Conservation (phyloP, 306 rosid genomes). For the Acacia crassicarpa region DNA sequence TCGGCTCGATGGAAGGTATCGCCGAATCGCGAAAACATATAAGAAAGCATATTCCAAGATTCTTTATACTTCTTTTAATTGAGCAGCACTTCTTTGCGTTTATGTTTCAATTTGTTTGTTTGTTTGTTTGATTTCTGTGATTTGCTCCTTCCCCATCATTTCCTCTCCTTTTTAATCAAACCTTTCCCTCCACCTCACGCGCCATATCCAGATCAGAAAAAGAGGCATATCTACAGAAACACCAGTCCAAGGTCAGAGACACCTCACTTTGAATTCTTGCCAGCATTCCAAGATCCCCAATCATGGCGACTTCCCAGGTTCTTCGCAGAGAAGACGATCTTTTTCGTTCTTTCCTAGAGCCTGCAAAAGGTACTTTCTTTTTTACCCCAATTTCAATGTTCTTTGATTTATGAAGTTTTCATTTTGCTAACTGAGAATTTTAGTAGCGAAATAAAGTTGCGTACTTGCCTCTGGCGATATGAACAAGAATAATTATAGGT, state of each 20-base stretch:
- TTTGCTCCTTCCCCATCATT: background rate
- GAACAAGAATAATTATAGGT: background rate
- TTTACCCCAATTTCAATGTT: background rate
- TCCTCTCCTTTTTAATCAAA: background rate
- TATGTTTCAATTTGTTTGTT: background rate
- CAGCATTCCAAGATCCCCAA: constrained; percentile 31
- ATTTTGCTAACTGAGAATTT: background rate
- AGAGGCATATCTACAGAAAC: background rate
- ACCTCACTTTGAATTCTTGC: background rate
- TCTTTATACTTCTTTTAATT: background rate
- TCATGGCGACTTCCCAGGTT: constrained; percentile 55
- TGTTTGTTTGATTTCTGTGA: background rate
- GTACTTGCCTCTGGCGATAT: constrained; percentile 2
- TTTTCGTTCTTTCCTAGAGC: constrained; percentile 37
- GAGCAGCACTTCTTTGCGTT: background rate
- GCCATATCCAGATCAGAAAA: background rate
- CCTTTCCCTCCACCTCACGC: background rate
- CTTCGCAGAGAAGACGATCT: constrained; percentile 48
- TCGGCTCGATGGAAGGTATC: background rate
- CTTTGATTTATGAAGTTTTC: background rate
- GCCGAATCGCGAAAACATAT: background rate
- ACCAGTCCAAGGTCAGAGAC: background rate
- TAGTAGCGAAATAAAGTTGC: background rate
- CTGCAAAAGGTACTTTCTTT: constrained; percentile 36
- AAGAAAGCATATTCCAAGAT: background rate